Conservation (phyloP, 805 yeast species). For the Scheffersomyces coipomensis region DNA sequence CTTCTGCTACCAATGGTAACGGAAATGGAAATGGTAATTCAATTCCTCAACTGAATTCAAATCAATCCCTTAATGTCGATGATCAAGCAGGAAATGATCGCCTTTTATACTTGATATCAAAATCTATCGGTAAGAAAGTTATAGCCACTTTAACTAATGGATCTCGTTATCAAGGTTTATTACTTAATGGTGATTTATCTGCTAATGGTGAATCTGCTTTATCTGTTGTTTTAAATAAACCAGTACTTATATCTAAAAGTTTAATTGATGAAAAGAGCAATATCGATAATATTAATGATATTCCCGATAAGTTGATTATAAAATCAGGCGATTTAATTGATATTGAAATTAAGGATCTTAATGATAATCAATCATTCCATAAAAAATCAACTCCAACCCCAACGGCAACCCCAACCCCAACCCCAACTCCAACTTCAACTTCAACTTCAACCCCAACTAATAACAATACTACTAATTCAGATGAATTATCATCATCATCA, state of each 20-base stretch:
- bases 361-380: slow-evolving; percentile 17
- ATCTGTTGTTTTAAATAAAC: slow-evolving; percentile 55
- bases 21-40: neutral
- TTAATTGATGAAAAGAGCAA: slow-evolving; percentile 24
- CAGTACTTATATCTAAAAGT: slow-evolving; percentile 36
- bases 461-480: neutral
- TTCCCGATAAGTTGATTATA: slow-evolving; percentile 46
- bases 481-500: neutral
- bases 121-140: slow-evolving; percentile 55
- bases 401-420: neutral
- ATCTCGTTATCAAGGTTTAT: slow-evolving; percentile 54
- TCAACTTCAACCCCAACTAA: neutral
- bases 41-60: neutral
- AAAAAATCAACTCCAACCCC: neutral
- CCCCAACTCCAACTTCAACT: neutral
- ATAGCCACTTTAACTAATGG: slow-evolving; percentile 65
- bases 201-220: slow-evolving; percentile 39
- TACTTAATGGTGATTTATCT: slow-evolving; percentile 46
- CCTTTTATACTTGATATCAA: slow-evolving; percentile 51
- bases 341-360: slow-evolving; percentile 42
- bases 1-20: neutral
- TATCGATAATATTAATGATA: slow-evolving; percentile 25
- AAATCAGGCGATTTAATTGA: slow-evolving; percentile 52
- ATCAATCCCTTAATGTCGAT: slow-evolving; percentile 1
- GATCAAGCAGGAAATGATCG: slow-evolving; percentile 42